Evolutionary conservation across 176 grass and related monocot genomes (phyloP).

Genomic region (Ampelocalamus luodianensis): DNA sequence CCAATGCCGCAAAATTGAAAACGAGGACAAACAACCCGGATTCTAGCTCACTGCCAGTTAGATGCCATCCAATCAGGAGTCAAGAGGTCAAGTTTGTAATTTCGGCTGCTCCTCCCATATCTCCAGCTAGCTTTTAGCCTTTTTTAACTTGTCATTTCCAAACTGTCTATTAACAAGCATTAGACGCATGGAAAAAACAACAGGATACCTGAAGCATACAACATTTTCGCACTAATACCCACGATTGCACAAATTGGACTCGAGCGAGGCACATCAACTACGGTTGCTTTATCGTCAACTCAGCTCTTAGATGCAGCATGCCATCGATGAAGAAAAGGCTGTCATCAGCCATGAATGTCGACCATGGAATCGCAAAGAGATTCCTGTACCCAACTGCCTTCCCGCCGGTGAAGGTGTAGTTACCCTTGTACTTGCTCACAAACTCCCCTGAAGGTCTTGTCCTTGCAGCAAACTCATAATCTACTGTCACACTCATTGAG

Average conservation of each 20-base stretch:
- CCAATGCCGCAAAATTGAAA: background rate
- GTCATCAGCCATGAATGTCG: conserved; percentile 71
- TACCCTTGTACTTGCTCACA: conserved; percentile 72
- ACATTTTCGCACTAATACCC: background rate
- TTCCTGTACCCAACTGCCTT: conserved; percentile 80
- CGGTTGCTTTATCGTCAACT: conserved; percentile 78
- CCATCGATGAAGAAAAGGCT: conserved; percentile 77
- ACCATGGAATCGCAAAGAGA: conserved; percentile 79
- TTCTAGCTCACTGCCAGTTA: background rate
- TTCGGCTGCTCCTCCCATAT: background rate
- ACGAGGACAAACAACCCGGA: background rate
- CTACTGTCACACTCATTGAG: conserved; percentile 69
- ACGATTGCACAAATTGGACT: background rate
- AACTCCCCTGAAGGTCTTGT: conserved; percentile 58
- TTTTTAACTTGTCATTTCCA: conserved; percentile 42
- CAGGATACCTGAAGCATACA: conserved; percentile 40
- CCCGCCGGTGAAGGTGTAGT: conserved; percentile 89
- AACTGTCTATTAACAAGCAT: conserved; percentile 56
- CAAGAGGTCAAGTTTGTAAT: background rate
- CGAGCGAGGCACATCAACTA: conserved; percentile 1
- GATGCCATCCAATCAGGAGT: background rate
- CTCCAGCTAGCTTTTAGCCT: conserved; percentile 7
- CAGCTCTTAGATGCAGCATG: conserved; percentile 78
- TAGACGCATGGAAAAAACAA: conserved; percentile 6
- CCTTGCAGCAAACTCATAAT: conserved; percentile 82